phyloP scores from a whole-genome alignment of 768 basidiomycete species.

The Postia placenta region DNA sequence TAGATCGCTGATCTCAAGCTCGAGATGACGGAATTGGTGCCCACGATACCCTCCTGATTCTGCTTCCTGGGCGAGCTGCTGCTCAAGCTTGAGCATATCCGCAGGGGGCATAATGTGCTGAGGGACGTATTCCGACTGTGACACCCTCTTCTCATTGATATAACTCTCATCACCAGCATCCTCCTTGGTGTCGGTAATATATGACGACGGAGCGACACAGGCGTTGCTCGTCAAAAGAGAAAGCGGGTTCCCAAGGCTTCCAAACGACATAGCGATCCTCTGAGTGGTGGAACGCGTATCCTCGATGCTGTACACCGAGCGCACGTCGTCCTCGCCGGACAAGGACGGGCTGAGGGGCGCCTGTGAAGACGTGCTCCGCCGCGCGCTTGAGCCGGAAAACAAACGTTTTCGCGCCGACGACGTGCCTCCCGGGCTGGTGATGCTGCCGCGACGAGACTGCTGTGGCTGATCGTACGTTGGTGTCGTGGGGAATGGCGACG shows the following conservation, averaged over 20 bases:
- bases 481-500: constrained; percentile 8
- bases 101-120: constrained; percentile 66
- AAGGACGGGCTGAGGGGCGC: constrained; percentile 22
- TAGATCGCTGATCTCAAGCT: constrained; percentile 18
- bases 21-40: constrained; percentile 16
- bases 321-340: constrained; percentile 44
- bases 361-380: constrained; percentile 46
- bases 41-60: constrained; percentile 8
- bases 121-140: constrained; percentile 44
- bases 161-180: neutral
- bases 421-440: constrained; percentile 11
- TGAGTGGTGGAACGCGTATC: constrained; percentile 18
- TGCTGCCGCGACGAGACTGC: constrained; percentile 11
- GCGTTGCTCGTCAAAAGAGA: constrained; percentile 23
- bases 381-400: constrained; percentile 52
- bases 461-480: constrained; percentile 8
- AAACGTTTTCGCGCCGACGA: constrained; percentile 45
- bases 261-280: constrained; percentile 22
- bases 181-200: constrained; percentile 35
- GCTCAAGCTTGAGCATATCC: constrained; percentile 57
- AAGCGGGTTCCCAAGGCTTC: constrained; percentile 17
- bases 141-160: constrained; percentile 17
- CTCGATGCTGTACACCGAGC: constrained; percentile 49
- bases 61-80: constrained; percentile 32
- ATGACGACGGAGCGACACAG: constrained; percentile 30